Base-by-base conservation (phyloP, 805 yeast species). In the Candida adriatica region DNA sequence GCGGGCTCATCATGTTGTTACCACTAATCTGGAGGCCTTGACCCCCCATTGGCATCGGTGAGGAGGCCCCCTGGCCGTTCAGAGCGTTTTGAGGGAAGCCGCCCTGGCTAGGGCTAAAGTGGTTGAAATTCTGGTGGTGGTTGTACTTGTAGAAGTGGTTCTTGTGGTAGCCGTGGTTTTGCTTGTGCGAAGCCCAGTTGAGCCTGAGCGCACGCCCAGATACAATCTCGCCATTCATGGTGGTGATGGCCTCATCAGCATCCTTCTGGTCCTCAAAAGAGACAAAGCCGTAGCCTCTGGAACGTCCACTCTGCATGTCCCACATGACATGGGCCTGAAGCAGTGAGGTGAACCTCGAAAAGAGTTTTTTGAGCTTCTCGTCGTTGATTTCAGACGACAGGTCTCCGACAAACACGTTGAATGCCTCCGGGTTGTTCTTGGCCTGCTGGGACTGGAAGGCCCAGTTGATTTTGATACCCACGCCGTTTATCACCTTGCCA, bases 261-360 rank as follows among this genome's bases (percentile, higher is more conserved):
- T 84, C 90, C 13, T 62, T 58, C 40, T 68, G 72, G 16, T 68
- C 71, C 17, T 62, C 56, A 49, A 87, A 87, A 2, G 90, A 78
- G 9, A 85, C 92, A 56, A 87, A 86, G 3, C 96, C 95, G 51
- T 86, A 86, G 22, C 95, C 94, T 59, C 95, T 68, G 3, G 94
- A 84, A 52, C 95, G 68, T 26, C 94, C 92, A 16, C 92, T 80
- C 55, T 83, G 88, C 94, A 85, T 84, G 55, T 87, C 95, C 95
- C 96, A 86, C 95, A 86, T 87, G 19, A 86, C 95, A 46, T 86
- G 87, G 9, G 94, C 95, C 55, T 83, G 92, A 28, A 73, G 61
- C 47, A 82, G 62, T 1, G 86, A 70, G 13, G 65, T 62, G 54
- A 71, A 81, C 34, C 64, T 61, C 5, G 62, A 45, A 51, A 86